Conservation (phyloP, 2,329 filamentous ascomycete species). For the Pyrenophora teres region DNA sequence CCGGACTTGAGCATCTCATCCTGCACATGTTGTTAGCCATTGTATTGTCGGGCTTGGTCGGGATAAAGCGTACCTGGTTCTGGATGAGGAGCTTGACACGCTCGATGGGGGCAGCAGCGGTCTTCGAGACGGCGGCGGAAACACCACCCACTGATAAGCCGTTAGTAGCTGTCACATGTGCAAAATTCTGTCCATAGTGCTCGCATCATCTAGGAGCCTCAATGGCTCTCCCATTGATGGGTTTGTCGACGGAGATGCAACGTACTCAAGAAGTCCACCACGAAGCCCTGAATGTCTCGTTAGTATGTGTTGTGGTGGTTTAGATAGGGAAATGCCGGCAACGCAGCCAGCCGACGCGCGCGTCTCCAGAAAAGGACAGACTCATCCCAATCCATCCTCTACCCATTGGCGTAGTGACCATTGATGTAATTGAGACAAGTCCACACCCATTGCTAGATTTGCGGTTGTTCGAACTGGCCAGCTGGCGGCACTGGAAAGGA, state of each 20-base stretch:
- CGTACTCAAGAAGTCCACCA: constrained; percentile 99
- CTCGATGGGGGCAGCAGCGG: constrained; percentile 99
- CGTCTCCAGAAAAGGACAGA: constrained; percentile 23
- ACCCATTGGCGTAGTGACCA: constrained; percentile 18
- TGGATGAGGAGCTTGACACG: constrained; percentile 99
- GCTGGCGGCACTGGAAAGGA: constrained; percentile 16
- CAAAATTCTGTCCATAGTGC: constrained; percentile 12
- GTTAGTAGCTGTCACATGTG: constrained; percentile 48
- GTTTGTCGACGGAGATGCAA: constrained; percentile 44
- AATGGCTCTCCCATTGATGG: constrained; percentile 34
- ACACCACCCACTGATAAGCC: constrained; percentile 86
- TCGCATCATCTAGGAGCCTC: constrained; percentile 20
- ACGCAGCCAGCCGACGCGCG: constrained; percentile 18
- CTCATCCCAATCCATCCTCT: constrained; percentile 27
- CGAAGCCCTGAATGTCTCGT: constrained; percentile 70
- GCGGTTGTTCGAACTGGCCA: constrained; percentile 23
- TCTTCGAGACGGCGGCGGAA: constrained; percentile 99
- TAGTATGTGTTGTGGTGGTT: constrained; percentile 32
- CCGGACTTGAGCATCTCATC: constrained; percentile 99
- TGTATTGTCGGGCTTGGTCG: background rate
- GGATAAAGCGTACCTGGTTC: constrained; percentile 82
- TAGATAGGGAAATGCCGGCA: constrained; percentile 21
- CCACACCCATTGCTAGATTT: constrained; percentile 20
- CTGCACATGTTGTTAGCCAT: constrained; percentile 55
- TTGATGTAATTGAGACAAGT: constrained; percentile 40